A percentile compares a stretch with the other conserved stretches of the same genome.
Evolutionary conservation across 2,329 filamentous ascomycete genomes (phyloP).

Genomic region (Fusarium ramigenum): DNA sequence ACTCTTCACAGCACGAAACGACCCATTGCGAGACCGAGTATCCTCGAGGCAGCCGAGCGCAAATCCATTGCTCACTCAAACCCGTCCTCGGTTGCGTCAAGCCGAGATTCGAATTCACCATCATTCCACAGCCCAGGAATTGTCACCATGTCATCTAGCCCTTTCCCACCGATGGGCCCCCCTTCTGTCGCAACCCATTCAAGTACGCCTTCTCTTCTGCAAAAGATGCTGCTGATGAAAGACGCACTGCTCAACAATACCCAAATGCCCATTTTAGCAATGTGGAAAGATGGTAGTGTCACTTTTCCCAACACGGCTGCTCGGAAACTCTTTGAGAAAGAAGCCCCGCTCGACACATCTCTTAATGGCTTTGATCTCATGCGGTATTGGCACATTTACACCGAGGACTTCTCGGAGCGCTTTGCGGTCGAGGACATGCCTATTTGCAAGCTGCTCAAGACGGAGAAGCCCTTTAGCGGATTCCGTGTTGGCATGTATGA

Average conservation of each 20-base stretch:
- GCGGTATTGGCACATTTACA: conserved; percentile 68
- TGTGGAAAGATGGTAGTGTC: conserved; percentile 83
- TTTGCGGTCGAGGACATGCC: conserved; percentile 71
- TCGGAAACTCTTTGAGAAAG: conserved; percentile 58
- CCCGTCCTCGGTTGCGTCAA: conserved; percentile 58
- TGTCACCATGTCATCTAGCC: conserved; percentile 62
- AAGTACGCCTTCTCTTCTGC: conserved; percentile 70
- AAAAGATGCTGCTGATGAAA: conserved; percentile 79
- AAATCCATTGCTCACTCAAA: conserved; percentile 56
- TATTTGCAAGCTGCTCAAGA: conserved; percentile 70
- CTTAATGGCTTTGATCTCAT: conserved; percentile 66
- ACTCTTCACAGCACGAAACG: conserved; percentile 49
- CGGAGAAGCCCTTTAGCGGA: conserved; percentile 66
- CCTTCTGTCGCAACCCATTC: conserved; percentile 65
- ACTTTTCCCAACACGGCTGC: conserved; percentile 77
- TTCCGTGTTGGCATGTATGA: conserved; percentile 72
- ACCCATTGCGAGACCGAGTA: conserved; percentile 50
- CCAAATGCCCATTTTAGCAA: conserved; percentile 76
- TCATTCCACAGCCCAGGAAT: conserved; percentile 62
- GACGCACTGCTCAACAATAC: conserved; percentile 81
- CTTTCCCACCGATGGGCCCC: conserved; percentile 74
- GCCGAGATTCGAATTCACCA: conserved; percentile 58
- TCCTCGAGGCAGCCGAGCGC: conserved; percentile 58
- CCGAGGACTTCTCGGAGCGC: conserved; percentile 70
- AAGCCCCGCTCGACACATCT: conserved; percentile 52